These are phyloP conservation scores for Paspalum notatum DNA, from an alignment of 176 grass and related monocot genomes.

Conservation along the genomic window DNA sequence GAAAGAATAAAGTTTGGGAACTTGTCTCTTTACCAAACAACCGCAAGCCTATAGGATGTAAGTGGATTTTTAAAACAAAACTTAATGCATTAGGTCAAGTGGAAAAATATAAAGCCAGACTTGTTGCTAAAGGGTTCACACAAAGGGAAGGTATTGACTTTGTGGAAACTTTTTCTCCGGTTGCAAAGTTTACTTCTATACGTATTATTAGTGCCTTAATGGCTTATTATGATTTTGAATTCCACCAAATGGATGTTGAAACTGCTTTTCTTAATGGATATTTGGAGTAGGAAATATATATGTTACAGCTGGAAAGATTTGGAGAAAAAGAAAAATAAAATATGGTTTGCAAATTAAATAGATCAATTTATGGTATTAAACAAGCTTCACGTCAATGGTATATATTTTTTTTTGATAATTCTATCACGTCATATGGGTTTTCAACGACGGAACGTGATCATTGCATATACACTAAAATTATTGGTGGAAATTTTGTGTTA, in stretches of 20 bases:
- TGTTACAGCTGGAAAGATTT: not conserved
- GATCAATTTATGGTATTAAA: too few relatives aligned
- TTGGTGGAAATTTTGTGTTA: not conserved
- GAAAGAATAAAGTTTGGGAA: not conserved
- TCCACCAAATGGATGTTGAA: not conserved
- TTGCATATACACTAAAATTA: not conserved
- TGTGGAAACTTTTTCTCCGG: not conserved
- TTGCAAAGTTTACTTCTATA: not conserved
- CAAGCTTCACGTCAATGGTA: not conserved
- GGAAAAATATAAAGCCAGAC: not conserved
- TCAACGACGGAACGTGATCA: not conserved
- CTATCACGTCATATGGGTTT: not conserved
- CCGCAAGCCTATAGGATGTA: not conserved
- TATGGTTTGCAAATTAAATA: not conserved
- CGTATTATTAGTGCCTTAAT: not conserved
- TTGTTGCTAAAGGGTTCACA: not conserved
- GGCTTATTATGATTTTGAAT: not conserved
- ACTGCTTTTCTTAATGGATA: not conserved
- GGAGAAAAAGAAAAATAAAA: not conserved
- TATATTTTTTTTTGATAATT: constrained; percentile 5
- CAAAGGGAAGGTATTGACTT: not conserved
- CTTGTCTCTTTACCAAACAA: not conserved
- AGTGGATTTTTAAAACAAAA: not conserved
- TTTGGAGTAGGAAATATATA: not conserved
- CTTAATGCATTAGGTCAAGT: not conserved